Base-by-base conservation (phyloP, 2,329 filamentous ascomycete species). In the Colletotrichum sp. region DNA sequence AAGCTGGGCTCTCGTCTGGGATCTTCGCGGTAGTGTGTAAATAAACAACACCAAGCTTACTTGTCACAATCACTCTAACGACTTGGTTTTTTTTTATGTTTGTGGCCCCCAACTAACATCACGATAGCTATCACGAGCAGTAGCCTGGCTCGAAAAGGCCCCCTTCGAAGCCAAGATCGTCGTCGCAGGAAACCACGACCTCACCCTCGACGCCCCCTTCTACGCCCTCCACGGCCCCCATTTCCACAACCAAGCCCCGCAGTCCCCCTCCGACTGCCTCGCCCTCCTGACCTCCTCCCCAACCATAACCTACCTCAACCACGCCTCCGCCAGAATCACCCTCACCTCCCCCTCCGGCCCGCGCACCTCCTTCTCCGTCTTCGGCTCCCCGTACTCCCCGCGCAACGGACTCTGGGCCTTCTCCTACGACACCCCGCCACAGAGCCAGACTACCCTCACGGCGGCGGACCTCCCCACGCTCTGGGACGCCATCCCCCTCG, bases 181-280 rank as follows among this genome's bases (percentile, higher is more conserved):
- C 52, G 85, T 95, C 78, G 93, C 93, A 77, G 93, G 94, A 32
- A 96, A 96, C 81, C 94, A 96, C 83, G 94, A 96, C 81, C 87
- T 94, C 66, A 94, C 93, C 0, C 89, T 96, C 8, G 94, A 95
- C 80, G 79, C 85, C n/a, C 81, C 86, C 5, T 95, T 94, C 82
- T 93, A 92, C 81, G 79, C 84, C 11, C 82, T 89, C 55, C 87
- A 92, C 79, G 89, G 89, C 1, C 79, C 81, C 2, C 85, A 86
- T 69, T 91, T 92, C 80, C 91, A 93, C 80, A 92, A 91, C 79
- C 88, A 91, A 67, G 80, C 82, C 5, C 86, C 87, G 0, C 90
- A 94, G 80, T 88, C 90, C 36, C 82, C 89, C 1, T 82, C 84
- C 9, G 86, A 87, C 36, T 94, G 93, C 80, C 85, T 90, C 49